Evolutionary conservation across 345 rosid genomes (phyloP), one percentile per base, ranked within the genome.

Genomic region (Bruguiera parviflora): DNA sequence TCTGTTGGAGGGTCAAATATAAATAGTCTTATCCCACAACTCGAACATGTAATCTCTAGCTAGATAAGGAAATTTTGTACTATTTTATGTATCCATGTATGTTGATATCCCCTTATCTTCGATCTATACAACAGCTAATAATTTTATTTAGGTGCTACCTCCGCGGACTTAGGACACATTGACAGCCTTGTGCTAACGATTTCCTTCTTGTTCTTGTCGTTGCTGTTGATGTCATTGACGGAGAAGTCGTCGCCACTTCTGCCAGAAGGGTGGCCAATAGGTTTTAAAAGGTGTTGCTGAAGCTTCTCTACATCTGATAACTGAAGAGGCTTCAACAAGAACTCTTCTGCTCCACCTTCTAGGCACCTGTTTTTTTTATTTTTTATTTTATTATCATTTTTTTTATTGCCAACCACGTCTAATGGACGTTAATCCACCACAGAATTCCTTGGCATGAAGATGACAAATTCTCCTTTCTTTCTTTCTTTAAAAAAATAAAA

Each of bases 281-380:
- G 73, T 70, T 82, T 82, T 64, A 76, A 33, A n/a, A 86, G 83
- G 69, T 65, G 73, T 32, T 81, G 72, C 58, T 77, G 79, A 51
- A 86, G 85, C 72, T 82, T 84, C 71, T 80, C 73, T 43, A 87
- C 52, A 58, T 87, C 91, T 60, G 88, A 81, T 67, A 78, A 43
- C 31, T 39, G 84, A 64, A 87, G 75, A 13, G 88, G 88, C 71
- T 87, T 87, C 76, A 84, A 58, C 35, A 87, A 53, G 69, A 87
- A 87, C 65, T 84, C 85, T 64, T 87, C 80, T 2, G 91, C 91
- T 73, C 91, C 91, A 71, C 58, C 87, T 66, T 84, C 88, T 73
- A 87, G 59, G 73, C 91, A 87, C 83, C 88, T 84, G 69, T 18
- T 5, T 21, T 27, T 10, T 9, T 9, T 55, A n/a, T n/a, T n/a